phyloP scores from a whole-genome alignment of 2,329 filamentous ascomycete genomes.

The Aspergillus nomiae region DNA sequence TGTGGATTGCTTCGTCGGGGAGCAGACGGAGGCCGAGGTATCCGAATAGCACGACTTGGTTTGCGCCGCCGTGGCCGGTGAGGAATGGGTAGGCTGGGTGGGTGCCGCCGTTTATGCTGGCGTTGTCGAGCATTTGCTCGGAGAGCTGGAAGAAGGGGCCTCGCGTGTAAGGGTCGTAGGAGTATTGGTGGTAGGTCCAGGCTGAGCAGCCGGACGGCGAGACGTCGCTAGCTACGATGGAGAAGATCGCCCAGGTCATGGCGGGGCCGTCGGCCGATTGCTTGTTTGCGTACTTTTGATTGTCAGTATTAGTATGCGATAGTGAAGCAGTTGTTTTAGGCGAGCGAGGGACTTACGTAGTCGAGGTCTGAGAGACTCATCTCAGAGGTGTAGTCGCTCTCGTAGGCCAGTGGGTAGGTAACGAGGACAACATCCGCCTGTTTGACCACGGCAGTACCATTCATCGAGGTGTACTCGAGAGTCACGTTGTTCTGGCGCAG shows the following conservation, averaged over 20 bases:
- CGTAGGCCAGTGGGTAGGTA: conserved; percentile 65
- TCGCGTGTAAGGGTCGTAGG: conserved; percentile 64
- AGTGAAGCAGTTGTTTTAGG: background rate
- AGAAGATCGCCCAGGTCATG: conserved; percentile 73
- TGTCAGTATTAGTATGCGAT: background rate
- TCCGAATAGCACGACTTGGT: conserved; percentile 68
- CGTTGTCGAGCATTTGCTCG: conserved; percentile 67
- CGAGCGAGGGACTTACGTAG: conserved; percentile 49
- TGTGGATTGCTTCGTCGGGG: conserved; percentile 59
- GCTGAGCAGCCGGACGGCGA: conserved; percentile 68
- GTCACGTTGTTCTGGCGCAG: conserved; percentile 63
- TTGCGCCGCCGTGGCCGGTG: conserved; percentile 69
- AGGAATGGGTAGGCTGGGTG: conserved; percentile 72
- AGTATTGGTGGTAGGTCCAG: conserved; percentile 68
- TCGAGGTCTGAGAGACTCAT: conserved; percentile 61
- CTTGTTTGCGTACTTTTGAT: conserved; percentile 63
- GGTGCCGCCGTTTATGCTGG: conserved; percentile 62
- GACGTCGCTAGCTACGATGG: conserved; percentile 66
- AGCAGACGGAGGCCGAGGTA: conserved; percentile 66
- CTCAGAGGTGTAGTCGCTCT: conserved; percentile 50
- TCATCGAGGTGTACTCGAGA: conserved; percentile 67
- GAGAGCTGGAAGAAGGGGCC: conserved; percentile 72
- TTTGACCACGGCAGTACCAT: conserved; percentile 66
- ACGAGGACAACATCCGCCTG: conserved; percentile 71
- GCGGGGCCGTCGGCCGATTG: conserved; percentile 69